These are phyloP conservation scores for Talinum fruticosum DNA, from an alignment of 148 eudicot species.

Conservation along the genomic window DNA sequence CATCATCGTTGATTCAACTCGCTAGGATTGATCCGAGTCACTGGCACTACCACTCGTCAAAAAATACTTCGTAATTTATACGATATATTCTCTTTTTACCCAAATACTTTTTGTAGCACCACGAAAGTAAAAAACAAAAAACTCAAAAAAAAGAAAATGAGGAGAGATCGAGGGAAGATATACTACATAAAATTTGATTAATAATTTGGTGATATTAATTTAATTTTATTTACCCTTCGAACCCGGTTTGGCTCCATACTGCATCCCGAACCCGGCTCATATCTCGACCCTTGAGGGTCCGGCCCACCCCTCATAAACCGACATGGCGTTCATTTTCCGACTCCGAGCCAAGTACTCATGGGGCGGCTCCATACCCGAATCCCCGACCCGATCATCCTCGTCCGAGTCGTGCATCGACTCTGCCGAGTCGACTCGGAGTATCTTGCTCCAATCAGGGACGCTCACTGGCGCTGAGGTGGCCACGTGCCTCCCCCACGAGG, in stretches of 20 bases:
- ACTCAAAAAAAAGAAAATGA: background rate
- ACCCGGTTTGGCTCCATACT: constrained; percentile 96
- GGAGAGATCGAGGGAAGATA: background rate
- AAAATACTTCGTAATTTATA: background rate
- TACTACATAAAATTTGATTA: background rate
- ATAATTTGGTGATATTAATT: background rate
- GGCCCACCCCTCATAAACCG: constrained; percentile 89
- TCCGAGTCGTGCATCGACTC: constrained; percentile 74
- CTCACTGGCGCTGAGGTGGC: constrained; percentile 86
- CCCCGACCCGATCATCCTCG: constrained; percentile 42
- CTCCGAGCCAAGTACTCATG: constrained; percentile 84
- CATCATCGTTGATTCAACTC: background rate
- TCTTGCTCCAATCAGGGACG: constrained; percentile 91
- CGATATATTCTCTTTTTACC: background rate
- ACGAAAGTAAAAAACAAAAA: background rate
- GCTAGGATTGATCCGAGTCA: background rate
- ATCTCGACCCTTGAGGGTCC: constrained; percentile 89
- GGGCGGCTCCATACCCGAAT: constrained; percentile 63
- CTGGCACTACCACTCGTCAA: background rate
- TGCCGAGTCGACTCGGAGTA: constrained; percentile 64
- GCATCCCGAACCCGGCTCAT: constrained; percentile 93
- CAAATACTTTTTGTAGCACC: background rate
- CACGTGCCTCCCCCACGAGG: constrained; percentile 44
- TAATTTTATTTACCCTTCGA: constrained; percentile 52
- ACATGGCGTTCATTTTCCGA: constrained; percentile 47